phyloP scores from a whole-genome alignment of 495 filamentous ascomycete species.

The Xylaria castorea region DNA sequence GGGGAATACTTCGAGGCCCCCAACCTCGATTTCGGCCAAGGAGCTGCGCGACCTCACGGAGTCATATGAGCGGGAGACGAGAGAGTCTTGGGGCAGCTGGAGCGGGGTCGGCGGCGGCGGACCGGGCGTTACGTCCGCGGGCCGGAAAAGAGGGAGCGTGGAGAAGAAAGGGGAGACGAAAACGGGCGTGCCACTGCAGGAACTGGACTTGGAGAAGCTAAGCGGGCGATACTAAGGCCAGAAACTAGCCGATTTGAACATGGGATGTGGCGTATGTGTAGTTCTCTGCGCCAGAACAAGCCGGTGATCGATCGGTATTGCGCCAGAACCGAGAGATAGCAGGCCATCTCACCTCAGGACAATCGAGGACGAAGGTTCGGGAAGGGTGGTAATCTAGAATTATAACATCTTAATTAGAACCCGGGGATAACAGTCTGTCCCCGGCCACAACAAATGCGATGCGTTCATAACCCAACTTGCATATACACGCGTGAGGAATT shows the following conservation, averaged over 20 bases:
- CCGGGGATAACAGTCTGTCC: background rate
- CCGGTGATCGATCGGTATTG: too few species aligned
- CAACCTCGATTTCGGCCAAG: slow-evolving; percentile 26
- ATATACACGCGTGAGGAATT: background rate
- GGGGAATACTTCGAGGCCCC: background rate
- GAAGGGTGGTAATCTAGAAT: background rate
- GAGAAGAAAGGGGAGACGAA: slow-evolving; percentile 28
- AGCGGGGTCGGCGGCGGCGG: slow-evolving; percentile 38
- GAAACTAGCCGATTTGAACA: background rate
- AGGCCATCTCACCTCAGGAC: background rate
- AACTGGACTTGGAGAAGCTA: slow-evolving; percentile 37
- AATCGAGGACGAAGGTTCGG: background rate
- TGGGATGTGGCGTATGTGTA: background rate
- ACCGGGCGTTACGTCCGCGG: slow-evolving; percentile 26
- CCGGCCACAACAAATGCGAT: slow-evolving; percentile 5
- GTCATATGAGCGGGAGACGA: slow-evolving; percentile 34
- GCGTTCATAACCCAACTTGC: background rate
- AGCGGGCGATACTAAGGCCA: slow-evolving; percentile 31
- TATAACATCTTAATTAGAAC: background rate
- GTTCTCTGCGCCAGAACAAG: background rate
- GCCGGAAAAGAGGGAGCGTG: slow-evolving; percentile 26
- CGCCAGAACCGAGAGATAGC: slow-evolving; percentile 1
- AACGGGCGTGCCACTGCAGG: slow-evolving; percentile 31
- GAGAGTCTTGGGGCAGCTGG: slow-evolving; percentile 44
- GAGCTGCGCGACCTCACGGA: slow-evolving; percentile 37